phyloP scores from a whole-genome alignment of 1,284 basidiomycete genomes.

The Phaffia rhodozyma region DNA sequence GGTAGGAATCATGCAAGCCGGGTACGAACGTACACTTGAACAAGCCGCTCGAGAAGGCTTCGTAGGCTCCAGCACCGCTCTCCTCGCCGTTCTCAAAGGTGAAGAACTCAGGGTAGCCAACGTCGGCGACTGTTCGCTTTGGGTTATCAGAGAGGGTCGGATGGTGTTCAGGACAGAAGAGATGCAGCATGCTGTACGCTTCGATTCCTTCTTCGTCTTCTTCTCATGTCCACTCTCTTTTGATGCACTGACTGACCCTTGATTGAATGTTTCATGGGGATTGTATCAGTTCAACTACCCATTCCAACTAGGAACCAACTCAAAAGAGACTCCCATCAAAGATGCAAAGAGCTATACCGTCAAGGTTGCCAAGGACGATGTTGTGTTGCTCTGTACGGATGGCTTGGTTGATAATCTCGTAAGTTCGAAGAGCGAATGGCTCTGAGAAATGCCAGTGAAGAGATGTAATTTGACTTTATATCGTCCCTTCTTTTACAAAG shows the following conservation, averaged over 20 bases:
- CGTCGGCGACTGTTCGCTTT: constrained; percentile 80
- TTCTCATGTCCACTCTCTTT: not conserved
- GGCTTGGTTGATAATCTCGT: constrained; percentile 80
- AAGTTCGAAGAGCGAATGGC: constrained; percentile 15
- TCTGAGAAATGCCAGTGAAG: no score
- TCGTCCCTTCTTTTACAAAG: constrained; percentile 17
- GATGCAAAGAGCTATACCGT: constrained; percentile 63
- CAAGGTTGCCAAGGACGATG: constrained; percentile 70
- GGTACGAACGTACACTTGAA: constrained; percentile 42
- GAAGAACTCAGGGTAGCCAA: constrained; percentile 80
- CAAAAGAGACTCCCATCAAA: constrained; percentile 48
- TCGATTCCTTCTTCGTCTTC: not conserved
- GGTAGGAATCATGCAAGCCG: constrained; percentile 45
- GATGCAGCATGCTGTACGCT: constrained; percentile 73
- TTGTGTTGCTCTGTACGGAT: constrained; percentile 79
- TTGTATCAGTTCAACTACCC: constrained; percentile 69
- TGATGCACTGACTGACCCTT: constrained; percentile 1
- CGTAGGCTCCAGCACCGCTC: constrained; percentile 43
- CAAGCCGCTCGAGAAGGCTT: constrained; percentile 39
- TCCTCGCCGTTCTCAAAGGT: constrained; percentile 45
- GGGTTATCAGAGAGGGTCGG: constrained; percentile 64
- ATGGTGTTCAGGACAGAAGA: constrained; percentile 80
- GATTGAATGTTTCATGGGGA: constrained; percentile 20
- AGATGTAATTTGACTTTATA: not conserved
- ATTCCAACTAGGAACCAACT: constrained; percentile 69